Conservation (phyloP, 495 filamentous ascomycete genomes). For the Tuber magnatum region DNA sequence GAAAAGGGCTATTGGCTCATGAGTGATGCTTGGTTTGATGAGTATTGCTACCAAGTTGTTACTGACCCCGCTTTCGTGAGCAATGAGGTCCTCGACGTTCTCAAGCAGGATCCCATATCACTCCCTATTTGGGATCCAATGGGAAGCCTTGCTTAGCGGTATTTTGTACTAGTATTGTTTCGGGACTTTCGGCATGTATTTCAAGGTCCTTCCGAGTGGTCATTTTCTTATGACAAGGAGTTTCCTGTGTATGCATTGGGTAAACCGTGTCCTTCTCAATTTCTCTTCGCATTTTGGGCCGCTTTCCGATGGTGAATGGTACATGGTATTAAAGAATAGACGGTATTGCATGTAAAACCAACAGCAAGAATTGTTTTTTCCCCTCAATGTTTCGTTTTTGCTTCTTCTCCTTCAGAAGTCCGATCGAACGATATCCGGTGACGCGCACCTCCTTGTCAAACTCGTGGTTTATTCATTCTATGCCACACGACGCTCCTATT, state of each 20-base stretch:
- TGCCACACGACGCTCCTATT: not conserved
- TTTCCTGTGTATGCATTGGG: slow-evolving; percentile 5
- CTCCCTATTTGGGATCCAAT: slow-evolving; percentile 83
- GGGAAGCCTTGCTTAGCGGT: slow-evolving; percentile 64
- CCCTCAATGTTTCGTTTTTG: not conserved
- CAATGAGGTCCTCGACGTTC: slow-evolving; percentile 59
- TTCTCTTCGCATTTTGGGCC: not conserved
- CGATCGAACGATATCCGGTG: not conserved
- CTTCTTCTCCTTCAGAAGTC: not conserved
- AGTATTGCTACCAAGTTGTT: slow-evolving; percentile 84
- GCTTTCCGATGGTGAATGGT: not conserved
- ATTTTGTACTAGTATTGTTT: not conserved
- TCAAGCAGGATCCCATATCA: slow-evolving; percentile 60
- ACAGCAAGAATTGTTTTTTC: not conserved
- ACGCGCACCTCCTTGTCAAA: not conserved
- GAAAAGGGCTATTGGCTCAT: slow-evolving; percentile 79
- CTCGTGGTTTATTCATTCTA: not conserved
- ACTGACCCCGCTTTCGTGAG: slow-evolving; percentile 64
- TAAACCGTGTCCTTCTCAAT: not conserved
- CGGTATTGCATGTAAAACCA: not conserved
- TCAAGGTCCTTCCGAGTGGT: not conserved
- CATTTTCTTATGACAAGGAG: slow-evolving; percentile 3
- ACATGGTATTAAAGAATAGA: slow-evolving; percentile 1
- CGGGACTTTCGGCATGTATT: not conserved
- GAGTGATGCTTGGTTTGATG: slow-evolving; percentile 78